These are phyloP conservation scores for Fusarium pininemorale DNA, from an alignment of 2,329 filamentous ascomycete species.

Conservation along the genomic window DNA sequence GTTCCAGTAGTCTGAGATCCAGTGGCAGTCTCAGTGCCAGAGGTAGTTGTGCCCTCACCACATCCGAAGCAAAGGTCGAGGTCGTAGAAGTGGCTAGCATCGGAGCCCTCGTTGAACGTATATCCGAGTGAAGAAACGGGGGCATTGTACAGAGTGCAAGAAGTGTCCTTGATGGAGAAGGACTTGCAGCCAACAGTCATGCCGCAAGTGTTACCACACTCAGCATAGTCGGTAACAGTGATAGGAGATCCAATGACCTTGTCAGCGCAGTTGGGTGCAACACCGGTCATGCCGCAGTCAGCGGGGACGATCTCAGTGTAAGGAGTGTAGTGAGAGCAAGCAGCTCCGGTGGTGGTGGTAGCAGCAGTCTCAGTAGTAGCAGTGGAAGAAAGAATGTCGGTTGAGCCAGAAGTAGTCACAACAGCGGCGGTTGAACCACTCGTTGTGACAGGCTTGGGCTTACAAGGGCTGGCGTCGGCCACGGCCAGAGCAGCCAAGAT, in stretches of 20 bases:
- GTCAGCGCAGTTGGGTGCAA: not conserved
- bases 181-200: constrained; percentile 30
- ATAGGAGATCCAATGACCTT: constrained; percentile 2
- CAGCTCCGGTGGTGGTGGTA: constrained; percentile 19
- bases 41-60: constrained; percentile 13
- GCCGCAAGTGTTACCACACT: constrained; percentile 25
- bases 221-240: not conserved
- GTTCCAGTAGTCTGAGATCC: not conserved
- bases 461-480: constrained; percentile 26
- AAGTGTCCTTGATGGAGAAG: constrained; percentile 9
- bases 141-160: constrained; percentile 16
- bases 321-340: constrained; percentile 22
- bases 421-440: constrained; percentile 8
- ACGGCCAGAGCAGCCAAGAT: constrained; percentile 29
- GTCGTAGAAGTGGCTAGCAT: constrained; percentile 15
- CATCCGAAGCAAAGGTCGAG: constrained; percentile 30
- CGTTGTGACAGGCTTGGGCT: constrained; percentile 23
- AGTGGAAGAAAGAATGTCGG: constrained; percentile 13
- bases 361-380: constrained; percentile 3
- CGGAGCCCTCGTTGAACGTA: not conserved
- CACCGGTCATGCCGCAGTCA: constrained; percentile 12
- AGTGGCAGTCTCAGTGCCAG: constrained; percentile 5
- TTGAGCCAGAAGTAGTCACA: constrained; percentile 14
- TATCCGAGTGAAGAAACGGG: not conserved
- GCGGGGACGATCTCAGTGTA: not conserved